Percentiles rank a stretch among this genome's conserved stretches.
These are phyloP conservation scores for Fusarium protoensiforme DNA, from an alignment of 2,329 filamentous ascomycete species.

Conservation along the genomic window DNA sequence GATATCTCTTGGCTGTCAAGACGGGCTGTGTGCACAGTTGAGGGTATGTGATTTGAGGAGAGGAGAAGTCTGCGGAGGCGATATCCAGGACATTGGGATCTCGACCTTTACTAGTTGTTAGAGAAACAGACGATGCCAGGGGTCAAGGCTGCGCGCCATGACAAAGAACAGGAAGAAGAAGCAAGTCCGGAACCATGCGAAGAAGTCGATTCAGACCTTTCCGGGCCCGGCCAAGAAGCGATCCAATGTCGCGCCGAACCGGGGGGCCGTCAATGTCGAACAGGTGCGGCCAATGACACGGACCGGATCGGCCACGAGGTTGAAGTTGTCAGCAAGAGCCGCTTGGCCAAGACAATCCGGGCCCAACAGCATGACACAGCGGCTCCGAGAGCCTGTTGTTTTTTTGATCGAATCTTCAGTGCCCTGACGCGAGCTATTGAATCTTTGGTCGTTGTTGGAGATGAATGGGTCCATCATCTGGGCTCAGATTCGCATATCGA, in stretches of 20 bases:
- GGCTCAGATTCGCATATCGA: neutral
- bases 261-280: conserved; percentile 2
- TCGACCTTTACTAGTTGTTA: conserved; percentile 5
- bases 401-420: neutral
- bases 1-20: conserved; percentile 1
- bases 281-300: conserved; percentile 26
- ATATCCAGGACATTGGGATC: neutral
- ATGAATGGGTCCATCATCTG: neutral
- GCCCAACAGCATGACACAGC: neutral
- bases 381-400: neutral
- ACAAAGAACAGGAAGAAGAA: conserved; percentile 5
- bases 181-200: conserved; percentile 2
- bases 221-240: neutral
- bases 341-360: neutral
- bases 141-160: conserved; percentile 3
- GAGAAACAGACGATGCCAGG: conserved; percentile 3
- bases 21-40: conserved; percentile 32
- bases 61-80: neutral
- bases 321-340: conserved; percentile 3
- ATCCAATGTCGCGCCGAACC: conserved; percentile 6
- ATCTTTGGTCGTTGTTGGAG: neutral
- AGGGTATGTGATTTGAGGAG: conserved; percentile 34
- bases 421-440: neutral
- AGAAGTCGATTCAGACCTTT: neutral
- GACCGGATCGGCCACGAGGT: conserved; percentile 35